Evolutionary conservation across 768 basidiomycete species (phyloP).

Genomic region (Tylopilus vinaceipallidus): DNA sequence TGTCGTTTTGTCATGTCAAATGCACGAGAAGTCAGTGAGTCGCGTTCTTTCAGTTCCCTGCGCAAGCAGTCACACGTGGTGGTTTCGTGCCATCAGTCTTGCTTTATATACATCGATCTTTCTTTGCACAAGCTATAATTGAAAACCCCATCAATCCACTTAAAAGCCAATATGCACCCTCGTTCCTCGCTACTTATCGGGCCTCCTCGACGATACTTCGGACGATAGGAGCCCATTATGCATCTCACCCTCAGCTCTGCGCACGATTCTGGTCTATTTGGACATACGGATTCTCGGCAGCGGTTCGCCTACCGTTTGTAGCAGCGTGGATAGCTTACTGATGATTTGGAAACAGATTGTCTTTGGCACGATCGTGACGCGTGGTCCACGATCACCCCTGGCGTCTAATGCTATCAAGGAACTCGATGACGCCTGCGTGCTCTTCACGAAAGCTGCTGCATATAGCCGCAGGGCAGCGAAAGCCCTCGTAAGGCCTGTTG

Average conservation of each 20-base stretch:
- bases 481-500: slow-evolving; percentile 50
- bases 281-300: slow-evolving; percentile 58
- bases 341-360: slow-evolving; percentile 49
- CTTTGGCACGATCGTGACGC: slow-evolving; percentile 76
- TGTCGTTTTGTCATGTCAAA: slow-evolving; percentile 38
- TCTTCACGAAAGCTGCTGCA: slow-evolving; percentile 62
- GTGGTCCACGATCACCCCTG: slow-evolving; percentile 65
- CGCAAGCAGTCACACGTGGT: slow-evolving; percentile 2
- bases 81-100: slow-evolving; percentile 39
- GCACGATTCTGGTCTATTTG: slow-evolving; percentile 61
- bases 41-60: neutral
- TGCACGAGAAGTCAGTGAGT: slow-evolving; percentile 37
- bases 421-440: slow-evolving; percentile 60
- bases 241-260: slow-evolving; percentile 44
- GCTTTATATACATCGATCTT: slow-evolving; percentile 62
- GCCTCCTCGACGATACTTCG: slow-evolving; percentile 57
- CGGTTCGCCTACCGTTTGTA: slow-evolving; percentile 32
- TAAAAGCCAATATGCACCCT: slow-evolving; percentile 60
- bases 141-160: slow-evolving; percentile 66
- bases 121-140: slow-evolving; percentile 71
- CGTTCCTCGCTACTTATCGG: slow-evolving; percentile 62
- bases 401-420: slow-evolving; percentile 67
- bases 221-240: slow-evolving; percentile 48
- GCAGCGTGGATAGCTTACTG: neutral
- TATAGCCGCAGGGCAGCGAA: slow-evolving; percentile 62